Conservation (phyloP, 768 basidiomycete species). For the Suillus cothurnatus region DNA sequence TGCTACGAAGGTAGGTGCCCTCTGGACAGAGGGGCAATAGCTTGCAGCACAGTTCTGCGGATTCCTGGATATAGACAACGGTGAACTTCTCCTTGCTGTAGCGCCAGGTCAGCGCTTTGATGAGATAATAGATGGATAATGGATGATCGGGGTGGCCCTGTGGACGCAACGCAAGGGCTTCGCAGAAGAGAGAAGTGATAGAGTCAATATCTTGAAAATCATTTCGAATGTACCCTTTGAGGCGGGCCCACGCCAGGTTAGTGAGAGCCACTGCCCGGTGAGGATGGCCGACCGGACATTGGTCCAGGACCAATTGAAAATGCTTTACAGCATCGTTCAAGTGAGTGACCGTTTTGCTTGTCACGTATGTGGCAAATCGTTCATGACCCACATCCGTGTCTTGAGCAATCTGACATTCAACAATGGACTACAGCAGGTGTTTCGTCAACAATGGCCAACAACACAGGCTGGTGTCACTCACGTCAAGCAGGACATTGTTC, state of each 20-base stretch:
- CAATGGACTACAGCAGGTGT: background rate
- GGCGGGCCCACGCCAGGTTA: background rate
- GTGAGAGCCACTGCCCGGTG: background rate
- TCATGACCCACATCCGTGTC: background rate
- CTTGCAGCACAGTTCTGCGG: background rate
- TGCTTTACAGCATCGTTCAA: background rate
- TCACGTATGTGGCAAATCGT: background rate
- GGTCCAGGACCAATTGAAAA: background rate
- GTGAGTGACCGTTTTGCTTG: background rate
- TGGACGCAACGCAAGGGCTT: background rate
- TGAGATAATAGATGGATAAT: background rate
- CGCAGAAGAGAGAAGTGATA: background rate
- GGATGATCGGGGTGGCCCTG: background rate
- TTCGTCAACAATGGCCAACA: background rate
- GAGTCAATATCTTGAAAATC: background rate
- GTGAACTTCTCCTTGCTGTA: background rate
- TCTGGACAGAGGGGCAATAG: background rate
- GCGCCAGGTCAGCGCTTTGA: background rate
- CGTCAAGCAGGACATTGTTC: background rate
- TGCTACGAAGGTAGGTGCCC: background rate
- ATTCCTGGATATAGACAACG: background rate
- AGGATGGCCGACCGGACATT: background rate
- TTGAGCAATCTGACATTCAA: background rate
- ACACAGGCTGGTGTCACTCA: background rate
- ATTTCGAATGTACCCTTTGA: background rate